Base-by-base conservation (phyloP, 2,329 filamentous ascomycete species). In the Tetracladium maxilliforme region DNA sequence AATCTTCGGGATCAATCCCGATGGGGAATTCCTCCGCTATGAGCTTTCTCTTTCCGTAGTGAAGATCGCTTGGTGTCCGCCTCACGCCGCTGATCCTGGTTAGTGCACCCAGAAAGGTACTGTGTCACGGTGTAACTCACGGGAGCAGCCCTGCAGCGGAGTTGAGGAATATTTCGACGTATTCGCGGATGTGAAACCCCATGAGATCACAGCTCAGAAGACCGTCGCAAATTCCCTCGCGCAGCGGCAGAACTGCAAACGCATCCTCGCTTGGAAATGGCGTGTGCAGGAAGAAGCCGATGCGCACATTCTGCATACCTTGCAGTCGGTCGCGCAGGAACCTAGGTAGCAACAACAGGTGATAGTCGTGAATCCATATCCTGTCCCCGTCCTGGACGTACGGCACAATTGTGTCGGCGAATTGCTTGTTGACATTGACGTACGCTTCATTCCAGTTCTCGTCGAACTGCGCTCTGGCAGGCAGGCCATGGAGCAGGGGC, bases 191-290 rank as follows among this genome's bases (percentile, higher is more conserved):
- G 51, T 95, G 87, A 56, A 95, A 94, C 2, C 84, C 86, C 33
- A 95, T 71, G 58, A 95, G 74, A 49, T 94, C 94, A 28, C 87
- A 71, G 11, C 87, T 86, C 21, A 95, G 61, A 23, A 93, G 73
- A 24, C 90, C 90, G 38, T 90, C 83, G 10, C 95, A 60, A 8
- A 95, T 65, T 47, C 94, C 84, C 51, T 92, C 93, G 37, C 87
- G 71, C 35, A 82, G 72, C 19, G 82, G 80, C 28, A 94, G 60
- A 48, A 86, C 93, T 24, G 86, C 71, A 47, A 94, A 70, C 45
- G 92, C 94, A 51, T 95, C 90, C 59, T 82, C 92, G 52, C 84
- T 93, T 17, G 87, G 87, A 51, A 95, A 95, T 0, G 87, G 87
- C 22, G 83, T 77, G 51, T 95, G 87, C 23, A 95, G 61, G 58